phyloP scores from a whole-genome alignment of 2,329 filamentous ascomycete species.

The Eurotiales sp. region DNA sequence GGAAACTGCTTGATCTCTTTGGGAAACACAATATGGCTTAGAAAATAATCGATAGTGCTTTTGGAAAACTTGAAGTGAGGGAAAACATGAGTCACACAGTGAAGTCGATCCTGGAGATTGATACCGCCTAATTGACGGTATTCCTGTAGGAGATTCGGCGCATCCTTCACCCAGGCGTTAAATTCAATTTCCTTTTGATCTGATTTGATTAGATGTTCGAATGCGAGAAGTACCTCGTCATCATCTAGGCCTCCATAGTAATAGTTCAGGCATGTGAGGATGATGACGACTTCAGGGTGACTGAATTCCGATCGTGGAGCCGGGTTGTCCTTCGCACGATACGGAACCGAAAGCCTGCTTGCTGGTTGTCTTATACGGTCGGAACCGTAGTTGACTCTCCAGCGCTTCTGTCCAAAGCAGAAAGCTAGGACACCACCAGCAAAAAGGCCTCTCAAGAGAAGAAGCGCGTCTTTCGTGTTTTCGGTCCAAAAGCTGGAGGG shows the following conservation, averaged over 20 bases:
- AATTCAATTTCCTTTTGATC: slow-evolving; percentile 54
- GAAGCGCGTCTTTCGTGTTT: slow-evolving; percentile 20
- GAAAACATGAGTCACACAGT: slow-evolving; percentile 43
- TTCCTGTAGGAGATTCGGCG: slow-evolving; percentile 26
- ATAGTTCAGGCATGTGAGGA: slow-evolving; percentile 54
- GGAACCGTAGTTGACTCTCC: slow-evolving; percentile 63
- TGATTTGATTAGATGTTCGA: slow-evolving; percentile 47
- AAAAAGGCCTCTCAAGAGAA: slow-evolving; percentile 47
- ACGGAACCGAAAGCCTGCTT: slow-evolving; percentile 57
- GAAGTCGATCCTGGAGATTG: slow-evolving; percentile 54
- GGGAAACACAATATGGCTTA: slow-evolving; percentile 57
- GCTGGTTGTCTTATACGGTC: slow-evolving; percentile 44
- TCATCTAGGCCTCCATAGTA: slow-evolving; percentile 56
- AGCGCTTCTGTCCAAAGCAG: slow-evolving; percentile 58
- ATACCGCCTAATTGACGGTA: slow-evolving; percentile 49
- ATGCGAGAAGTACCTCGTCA: slow-evolving; percentile 46
- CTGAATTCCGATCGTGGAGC: slow-evolving; percentile 57
- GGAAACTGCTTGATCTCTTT: slow-evolving; percentile 55
- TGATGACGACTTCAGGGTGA: slow-evolving; percentile 57
- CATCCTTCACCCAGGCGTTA: slow-evolving; percentile 28
- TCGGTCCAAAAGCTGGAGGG: slow-evolving; percentile 36
- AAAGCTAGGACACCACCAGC: slow-evolving; percentile 54
- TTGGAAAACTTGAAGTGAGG: slow-evolving; percentile 52
- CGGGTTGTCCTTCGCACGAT: slow-evolving; percentile 57
- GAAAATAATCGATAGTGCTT: slow-evolving; percentile 59